These are phyloP conservation scores for Limnomonas spitsbergensis DNA, from an alignment of 139 green algal genomes.

Conservation along the genomic window DNA sequence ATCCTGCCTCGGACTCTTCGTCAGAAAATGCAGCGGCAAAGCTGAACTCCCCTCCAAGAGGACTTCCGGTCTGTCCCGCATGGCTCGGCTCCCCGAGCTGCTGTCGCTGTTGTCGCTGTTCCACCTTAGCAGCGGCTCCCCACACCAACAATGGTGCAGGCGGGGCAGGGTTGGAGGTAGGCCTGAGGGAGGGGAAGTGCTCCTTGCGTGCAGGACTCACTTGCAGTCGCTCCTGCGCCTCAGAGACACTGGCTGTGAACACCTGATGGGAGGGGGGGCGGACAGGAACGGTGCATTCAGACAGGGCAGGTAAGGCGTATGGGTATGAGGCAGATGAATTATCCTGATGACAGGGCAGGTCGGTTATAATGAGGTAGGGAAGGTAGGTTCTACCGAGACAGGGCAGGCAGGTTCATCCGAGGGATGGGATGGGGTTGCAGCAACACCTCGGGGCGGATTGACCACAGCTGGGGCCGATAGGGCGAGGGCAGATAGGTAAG, in stretches of 20 bases:
- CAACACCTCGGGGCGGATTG: too few species aligned
- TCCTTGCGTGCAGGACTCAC: constrained; percentile 1
- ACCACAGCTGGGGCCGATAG: too few species aligned
- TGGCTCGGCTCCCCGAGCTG: not conserved
- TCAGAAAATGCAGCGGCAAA: constrained; percentile 52
- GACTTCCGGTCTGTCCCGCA: not conserved
- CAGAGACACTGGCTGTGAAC: not conserved
- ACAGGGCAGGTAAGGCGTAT: too few species aligned
- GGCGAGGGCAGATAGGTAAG: too few species aligned
- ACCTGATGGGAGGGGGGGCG: too few species aligned
- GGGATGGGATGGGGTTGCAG: too few species aligned
- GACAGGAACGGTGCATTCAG: too few species aligned
- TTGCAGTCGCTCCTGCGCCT: not conserved
- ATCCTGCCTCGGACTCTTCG: not conserved
- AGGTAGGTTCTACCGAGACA: too few species aligned
- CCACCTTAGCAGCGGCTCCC: not conserved
- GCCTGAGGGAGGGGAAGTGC: constrained; percentile 28
- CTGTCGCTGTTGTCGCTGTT: not conserved
- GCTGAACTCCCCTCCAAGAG: constrained; percentile 6
- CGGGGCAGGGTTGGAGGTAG: not conserved
- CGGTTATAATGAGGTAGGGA: too few species aligned
- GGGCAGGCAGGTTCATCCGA: too few species aligned
- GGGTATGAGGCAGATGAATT: not conserved
- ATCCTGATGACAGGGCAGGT: not conserved
- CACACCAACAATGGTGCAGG: too few species aligned